Evolutionary conservation across 352 stramenopile species (phyloP), one percentile per base, ranked within the genome.

Genomic region (Globisporangium paddicum): DNA sequence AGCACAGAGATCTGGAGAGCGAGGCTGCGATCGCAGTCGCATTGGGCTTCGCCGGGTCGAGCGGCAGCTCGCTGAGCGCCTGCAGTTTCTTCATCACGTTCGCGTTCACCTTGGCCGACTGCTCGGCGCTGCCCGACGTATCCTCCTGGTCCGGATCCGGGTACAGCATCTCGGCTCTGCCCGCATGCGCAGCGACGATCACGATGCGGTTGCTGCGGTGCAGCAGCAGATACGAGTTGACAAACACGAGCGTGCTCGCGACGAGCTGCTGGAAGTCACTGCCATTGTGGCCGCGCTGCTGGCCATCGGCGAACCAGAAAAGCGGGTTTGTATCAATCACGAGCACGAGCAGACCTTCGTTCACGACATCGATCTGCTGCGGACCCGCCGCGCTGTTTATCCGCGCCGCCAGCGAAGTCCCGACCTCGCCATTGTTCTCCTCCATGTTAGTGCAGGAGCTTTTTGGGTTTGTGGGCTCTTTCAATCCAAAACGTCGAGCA

Each of bases 161-260:
- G 60, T 88, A 94, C 30, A 94, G 66, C 73, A 92, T 90, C 52
- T 77, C 77, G 45, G 73, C 86, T 10, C 70, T 69, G 19, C 82
- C 85, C 10, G 80, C 82, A 49, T 94, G 85, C 38, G 85, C 82
- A 0, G 85, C 85, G 61, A 95, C 79, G 51, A 95, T 79, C 52
- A 93, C 79, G 58, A 95, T 88, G 42, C 82, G 81, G 60, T 95
- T 95, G 69, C 77, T 95, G 57, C 85, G 81, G 54, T 93, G 81
- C 41, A 93, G 79, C 54, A 95, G 66, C 63, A 95, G 67, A 68
- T 93, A 95, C 61, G 85, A 84, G 66, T 92, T 95, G 59, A 93
- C 83, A 55, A 91, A 95, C 68, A 95, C 80, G 47, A 95, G 77
- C 44, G 73, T 74, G 63, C 77, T 90, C 10, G 80, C 78, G 45